phyloP scores from a whole-genome alignment of 164 flowering plant species.

The Tetrastigma voinierianum region DNA sequence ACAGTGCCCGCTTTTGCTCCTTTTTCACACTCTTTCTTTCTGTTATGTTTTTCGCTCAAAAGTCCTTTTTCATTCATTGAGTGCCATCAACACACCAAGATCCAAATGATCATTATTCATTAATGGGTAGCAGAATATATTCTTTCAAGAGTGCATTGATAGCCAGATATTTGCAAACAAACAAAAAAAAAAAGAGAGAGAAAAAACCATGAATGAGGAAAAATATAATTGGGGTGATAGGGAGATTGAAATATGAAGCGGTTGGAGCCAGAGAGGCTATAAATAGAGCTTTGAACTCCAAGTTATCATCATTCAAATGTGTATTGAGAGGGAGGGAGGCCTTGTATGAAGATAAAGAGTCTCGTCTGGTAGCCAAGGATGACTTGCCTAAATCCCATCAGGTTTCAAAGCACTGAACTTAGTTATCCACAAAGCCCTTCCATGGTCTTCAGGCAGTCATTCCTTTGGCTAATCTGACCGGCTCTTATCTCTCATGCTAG shows the following conservation, averaged over 20 bases:
- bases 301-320: neutral
- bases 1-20: neutral
- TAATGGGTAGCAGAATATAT: neutral
- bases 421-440: neutral
- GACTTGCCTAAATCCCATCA: conserved; percentile 38
- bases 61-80: neutral
- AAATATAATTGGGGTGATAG: neutral
- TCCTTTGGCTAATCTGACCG: conserved; percentile 28
- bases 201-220: neutral
- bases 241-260: neutral
- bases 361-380: conserved; percentile 44
- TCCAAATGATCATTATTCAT: neutral
- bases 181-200: too few relatives aligned
- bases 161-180: neutral
- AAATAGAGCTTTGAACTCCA: neutral
- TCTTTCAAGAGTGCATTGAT: neutral
- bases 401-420: neutral
- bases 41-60: neutral
- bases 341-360: conserved; percentile 39
- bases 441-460: conserved; percentile 15
- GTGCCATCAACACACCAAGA: too few relatives aligned
- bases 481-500: conserved; percentile 35
- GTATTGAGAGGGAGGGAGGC: conserved; percentile 23
- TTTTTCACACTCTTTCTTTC: neutral
- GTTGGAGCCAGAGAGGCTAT: conserved; percentile 13